Conservation (phyloP, 164 flowering plant genomes). For the Tetracentron sinense region DNA sequence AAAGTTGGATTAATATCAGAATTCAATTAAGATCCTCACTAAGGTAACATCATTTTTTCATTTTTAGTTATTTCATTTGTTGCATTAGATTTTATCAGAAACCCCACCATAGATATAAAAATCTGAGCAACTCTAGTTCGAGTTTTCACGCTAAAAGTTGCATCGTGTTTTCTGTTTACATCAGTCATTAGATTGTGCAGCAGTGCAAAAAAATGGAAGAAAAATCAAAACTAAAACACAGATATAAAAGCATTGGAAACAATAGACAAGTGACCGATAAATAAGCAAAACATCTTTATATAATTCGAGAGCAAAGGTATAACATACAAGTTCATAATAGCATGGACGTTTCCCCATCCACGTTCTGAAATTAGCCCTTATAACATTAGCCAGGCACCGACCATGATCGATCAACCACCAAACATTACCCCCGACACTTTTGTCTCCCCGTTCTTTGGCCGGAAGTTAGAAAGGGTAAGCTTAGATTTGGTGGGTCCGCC, state of each 20-base stretch:
- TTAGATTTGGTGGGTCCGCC: slow-evolving; percentile 17
- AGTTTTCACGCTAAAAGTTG: no score
- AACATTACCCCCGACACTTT: slow-evolving; percentile 20
- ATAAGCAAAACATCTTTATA: slow-evolving; percentile 28
- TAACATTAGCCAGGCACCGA: slow-evolving; percentile 27
- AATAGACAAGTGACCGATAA: slow-evolving; percentile 1
- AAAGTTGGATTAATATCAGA: no score
- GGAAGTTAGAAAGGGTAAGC: slow-evolving; percentile 22
- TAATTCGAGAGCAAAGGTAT: slow-evolving; percentile 16
- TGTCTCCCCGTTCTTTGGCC: slow-evolving; percentile 17
- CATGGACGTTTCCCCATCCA: slow-evolving; percentile 27
- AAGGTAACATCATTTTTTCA: no score
- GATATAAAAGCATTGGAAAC: background rate
- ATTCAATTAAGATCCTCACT: no score
- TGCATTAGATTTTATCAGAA: background rate
- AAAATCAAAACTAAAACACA: no score
- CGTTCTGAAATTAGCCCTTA: slow-evolving; percentile 36
- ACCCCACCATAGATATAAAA: background rate
- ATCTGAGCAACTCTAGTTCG: no score
- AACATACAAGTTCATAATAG: slow-evolving; percentile 20
- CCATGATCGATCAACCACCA: slow-evolving; percentile 22
- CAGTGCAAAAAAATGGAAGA: background rate
- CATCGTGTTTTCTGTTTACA: no score
- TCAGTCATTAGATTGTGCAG: no score
- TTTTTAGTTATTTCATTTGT: no score